These are phyloP conservation scores for Gossypioides kirkii DNA, from an alignment of 345 rosid species.

Conservation along the genomic window DNA sequence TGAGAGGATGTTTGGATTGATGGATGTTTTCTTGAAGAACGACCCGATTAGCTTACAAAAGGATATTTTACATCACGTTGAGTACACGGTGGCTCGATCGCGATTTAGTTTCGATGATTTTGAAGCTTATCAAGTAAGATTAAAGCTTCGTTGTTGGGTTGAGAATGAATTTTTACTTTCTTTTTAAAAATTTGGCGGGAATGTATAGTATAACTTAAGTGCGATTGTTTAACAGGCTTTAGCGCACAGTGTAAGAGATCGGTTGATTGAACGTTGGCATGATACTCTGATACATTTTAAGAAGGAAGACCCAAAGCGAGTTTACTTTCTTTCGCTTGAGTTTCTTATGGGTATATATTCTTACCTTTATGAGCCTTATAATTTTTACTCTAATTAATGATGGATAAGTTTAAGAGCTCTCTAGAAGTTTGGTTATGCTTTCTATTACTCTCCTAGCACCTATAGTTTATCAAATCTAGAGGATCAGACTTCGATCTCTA, in stretches of 20 bases:
- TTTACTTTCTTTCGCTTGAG: conserved; percentile 47
- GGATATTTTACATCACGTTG: conserved; percentile 41
- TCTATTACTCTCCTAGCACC: neutral
- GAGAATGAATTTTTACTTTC: neutral
- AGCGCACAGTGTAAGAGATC: conserved; percentile 40
- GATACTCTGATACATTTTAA: conserved; percentile 42
- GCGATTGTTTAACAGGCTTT: conserved; percentile 29
- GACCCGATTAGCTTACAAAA: conserved; percentile 37
- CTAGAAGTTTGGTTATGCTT: neutral
- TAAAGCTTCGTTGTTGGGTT: neutral
- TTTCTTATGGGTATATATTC: conserved; percentile 42
- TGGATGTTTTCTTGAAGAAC: conserved; percentile 39
- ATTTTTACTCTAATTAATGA: neutral
- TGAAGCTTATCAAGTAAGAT: conserved; percentile 45
- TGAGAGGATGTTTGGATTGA: conserved; percentile 42
- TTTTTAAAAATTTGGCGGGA: conserved; percentile 29
- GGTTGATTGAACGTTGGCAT: conserved; percentile 49
- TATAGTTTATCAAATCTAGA: neutral
- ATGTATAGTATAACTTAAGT: neutral
- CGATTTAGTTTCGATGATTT: conserved; percentile 44
- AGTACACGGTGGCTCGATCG: conserved; percentile 40
- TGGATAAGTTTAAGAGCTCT: neutral
- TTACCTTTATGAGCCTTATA: neutral
- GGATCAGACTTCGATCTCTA: neutral
- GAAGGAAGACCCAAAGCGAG: conserved; percentile 43